phyloP scores from a whole-genome alignment of 164 flowering plant genomes.

The Magnolia changhungtana region DNA sequence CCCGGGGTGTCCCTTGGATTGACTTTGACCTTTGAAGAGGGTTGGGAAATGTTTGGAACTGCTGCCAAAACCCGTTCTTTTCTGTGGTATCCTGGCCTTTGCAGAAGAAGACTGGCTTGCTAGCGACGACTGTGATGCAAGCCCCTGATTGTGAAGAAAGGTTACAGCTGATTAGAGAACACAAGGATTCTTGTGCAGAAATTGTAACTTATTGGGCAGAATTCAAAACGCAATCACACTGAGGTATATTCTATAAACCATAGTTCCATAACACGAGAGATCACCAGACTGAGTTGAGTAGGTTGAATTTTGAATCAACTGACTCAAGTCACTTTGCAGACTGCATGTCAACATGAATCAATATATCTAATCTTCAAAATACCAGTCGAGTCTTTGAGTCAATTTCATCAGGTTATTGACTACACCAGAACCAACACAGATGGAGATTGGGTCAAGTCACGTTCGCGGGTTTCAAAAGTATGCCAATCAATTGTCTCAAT shows the following conservation, averaged over 20 bases:
- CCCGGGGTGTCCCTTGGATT: conserved; percentile 79
- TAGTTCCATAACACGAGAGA: background rate
- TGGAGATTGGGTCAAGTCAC: too few species aligned
- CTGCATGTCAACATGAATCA: too few species aligned
- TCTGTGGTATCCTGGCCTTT: conserved; percentile 39
- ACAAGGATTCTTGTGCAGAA: background rate
- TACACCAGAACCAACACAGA: too few species aligned
- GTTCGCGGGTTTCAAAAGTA: too few species aligned
- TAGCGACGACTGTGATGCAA: conserved; percentile 34
- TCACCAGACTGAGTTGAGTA: too few species aligned
- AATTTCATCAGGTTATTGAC: too few species aligned
- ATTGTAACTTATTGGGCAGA: background rate
- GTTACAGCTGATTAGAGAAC: background rate
- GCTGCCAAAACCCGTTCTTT: conserved; percentile 41
- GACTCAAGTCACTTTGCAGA: too few species aligned
- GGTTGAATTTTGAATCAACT: too few species aligned
- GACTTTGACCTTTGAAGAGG: conserved; percentile 29
- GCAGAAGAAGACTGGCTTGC: conserved; percentile 33
- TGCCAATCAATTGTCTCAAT: too few species aligned
- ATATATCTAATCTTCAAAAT: too few species aligned
- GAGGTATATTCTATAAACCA: background rate
- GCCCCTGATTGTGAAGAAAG: conserved; percentile 22
- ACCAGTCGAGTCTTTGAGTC: too few species aligned
- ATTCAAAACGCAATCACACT: background rate
- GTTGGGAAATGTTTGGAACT: conserved; percentile 36